A percentile compares a stretch with the other conserved stretches of the same genome.
Conservation (phyloP, 139 green algal genomes). For the Trebouxia sp. region DNA sequence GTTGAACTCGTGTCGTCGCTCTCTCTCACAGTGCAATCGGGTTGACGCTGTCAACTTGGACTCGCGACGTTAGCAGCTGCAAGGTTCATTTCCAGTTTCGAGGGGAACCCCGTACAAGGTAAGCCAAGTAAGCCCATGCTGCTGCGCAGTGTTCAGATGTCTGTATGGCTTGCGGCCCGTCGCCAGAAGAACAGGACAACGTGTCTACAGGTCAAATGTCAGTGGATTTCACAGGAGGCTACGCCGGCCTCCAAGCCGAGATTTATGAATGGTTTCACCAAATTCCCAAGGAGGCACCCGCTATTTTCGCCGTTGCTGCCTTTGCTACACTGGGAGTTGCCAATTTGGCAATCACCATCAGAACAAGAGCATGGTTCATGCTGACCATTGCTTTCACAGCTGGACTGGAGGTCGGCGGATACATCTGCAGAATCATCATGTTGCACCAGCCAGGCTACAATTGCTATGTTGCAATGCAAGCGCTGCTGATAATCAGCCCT, state of each 20-base stretch:
- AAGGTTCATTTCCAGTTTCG: too few relatives aligned
- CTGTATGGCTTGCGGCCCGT: too few relatives aligned
- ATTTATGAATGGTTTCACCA: slow-evolving; percentile 17
- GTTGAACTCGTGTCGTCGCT: too few relatives aligned
- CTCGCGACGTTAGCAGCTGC: too few relatives aligned
- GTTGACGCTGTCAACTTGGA: too few relatives aligned
- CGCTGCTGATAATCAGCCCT: slow-evolving; percentile 41
- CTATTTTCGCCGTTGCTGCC: neutral
- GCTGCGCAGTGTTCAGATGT: too few relatives aligned
- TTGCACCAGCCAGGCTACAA: neutral
- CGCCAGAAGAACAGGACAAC: too few relatives aligned
- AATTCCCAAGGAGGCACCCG: neutral
- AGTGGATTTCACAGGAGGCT: neutral
- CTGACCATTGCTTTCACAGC: slow-evolving; percentile 8
- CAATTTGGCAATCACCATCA: neutral
- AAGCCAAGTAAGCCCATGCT: too few relatives aligned
- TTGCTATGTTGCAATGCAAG: neutral
- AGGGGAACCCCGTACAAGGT: too few relatives aligned
- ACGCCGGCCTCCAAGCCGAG: neutral
- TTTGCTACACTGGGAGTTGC: neutral
- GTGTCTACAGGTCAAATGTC: too few relatives aligned
- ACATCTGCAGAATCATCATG: slow-evolving; percentile 12
- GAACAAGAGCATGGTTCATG: slow-evolving; percentile 42
- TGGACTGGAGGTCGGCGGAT: slow-evolving; percentile 29
- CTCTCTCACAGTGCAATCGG: too few relatives aligned